These are phyloP conservation scores for Ceratocystis variospora DNA, from an alignment of 2,329 filamentous ascomycete genomes.

Conservation along the genomic window DNA sequence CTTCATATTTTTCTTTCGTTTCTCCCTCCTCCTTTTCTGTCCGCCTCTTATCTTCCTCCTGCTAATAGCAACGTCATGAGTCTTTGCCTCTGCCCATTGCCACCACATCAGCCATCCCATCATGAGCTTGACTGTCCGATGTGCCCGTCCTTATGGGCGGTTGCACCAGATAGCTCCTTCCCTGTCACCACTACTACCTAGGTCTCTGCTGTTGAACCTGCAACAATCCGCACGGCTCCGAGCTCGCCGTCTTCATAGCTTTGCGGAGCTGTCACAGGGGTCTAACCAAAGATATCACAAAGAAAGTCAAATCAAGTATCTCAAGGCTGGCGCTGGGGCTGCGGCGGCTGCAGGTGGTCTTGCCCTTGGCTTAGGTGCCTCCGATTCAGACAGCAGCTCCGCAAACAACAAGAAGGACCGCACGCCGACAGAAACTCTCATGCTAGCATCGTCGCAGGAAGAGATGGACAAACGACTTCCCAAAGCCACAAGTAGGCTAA, in stretches of 20 bases:
- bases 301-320: neutral
- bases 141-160: constrained; percentile 5
- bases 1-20: neutral
- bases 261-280: neutral
- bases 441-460: constrained; percentile 67
- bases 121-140: constrained; percentile 17
- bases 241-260: neutral
- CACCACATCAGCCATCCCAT: constrained; percentile 2
- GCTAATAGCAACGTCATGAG: constrained; percentile 4
- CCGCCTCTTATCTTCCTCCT: neutral
- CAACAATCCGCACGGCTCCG: neutral
- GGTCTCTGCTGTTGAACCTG: neutral
- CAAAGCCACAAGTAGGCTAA: constrained; percentile 46
- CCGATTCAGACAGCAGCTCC: neutral
- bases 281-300: neutral
- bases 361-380: neutral
- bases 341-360: constrained; percentile 3
- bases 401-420: constrained; percentile 7
- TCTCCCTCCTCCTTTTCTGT: neutral
- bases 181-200: neutral
- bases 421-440: constrained; percentile 49
- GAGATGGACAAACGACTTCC: constrained; percentile 61
- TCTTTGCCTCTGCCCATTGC: neutral
- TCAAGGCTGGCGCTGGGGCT: constrained; percentile 11
- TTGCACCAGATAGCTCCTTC: neutral